phyloP scores from a whole-genome alignment of 179 eudicot species.

The Actinidia chinensis region DNA sequence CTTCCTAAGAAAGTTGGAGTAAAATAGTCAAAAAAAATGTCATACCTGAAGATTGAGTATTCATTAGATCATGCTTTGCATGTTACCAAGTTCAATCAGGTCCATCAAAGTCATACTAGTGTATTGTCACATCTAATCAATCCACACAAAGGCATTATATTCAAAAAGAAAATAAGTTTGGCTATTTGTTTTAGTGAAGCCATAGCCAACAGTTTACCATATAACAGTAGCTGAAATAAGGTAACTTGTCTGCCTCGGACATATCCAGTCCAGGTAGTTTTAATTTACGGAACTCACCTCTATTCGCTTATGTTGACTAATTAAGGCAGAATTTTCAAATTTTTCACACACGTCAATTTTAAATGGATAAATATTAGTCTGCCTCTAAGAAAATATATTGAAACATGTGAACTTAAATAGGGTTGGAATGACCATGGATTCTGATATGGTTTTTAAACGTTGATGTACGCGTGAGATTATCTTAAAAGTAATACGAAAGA shows the following conservation, averaged over 20 bases:
- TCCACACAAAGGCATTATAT: slow-evolving; percentile 1
- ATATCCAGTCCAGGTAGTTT: not conserved
- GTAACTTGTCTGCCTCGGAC: not conserved
- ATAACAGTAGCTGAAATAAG: not conserved
- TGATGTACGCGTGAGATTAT: not conserved
- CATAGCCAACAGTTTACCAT: not conserved
- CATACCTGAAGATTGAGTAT: slow-evolving; percentile 64
- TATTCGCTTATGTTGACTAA: not conserved
- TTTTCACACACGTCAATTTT: not conserved
- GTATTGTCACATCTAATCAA: slow-evolving; percentile 79
- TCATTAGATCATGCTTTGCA: slow-evolving; percentile 60
- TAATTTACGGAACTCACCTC: not conserved
- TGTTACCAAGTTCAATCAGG: slow-evolving; percentile 78
- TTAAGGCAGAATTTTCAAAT: not conserved
- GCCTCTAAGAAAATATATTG: not conserved
- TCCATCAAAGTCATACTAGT: slow-evolving; percentile 93
- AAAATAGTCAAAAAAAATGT: not conserved
- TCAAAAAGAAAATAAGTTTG: not conserved
- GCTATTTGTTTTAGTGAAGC: not conserved
- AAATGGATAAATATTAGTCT: not conserved
- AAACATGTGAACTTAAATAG: not conserved
- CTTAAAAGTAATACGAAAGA: not conserved
- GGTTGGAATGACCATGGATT: not conserved
- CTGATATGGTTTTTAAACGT: not conserved
- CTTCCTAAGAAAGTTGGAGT: too few relatives aligned